Evolutionary conservation across 148 eudicot genomes (phyloP).

Genomic region (Chenopodium berlandieri): DNA sequence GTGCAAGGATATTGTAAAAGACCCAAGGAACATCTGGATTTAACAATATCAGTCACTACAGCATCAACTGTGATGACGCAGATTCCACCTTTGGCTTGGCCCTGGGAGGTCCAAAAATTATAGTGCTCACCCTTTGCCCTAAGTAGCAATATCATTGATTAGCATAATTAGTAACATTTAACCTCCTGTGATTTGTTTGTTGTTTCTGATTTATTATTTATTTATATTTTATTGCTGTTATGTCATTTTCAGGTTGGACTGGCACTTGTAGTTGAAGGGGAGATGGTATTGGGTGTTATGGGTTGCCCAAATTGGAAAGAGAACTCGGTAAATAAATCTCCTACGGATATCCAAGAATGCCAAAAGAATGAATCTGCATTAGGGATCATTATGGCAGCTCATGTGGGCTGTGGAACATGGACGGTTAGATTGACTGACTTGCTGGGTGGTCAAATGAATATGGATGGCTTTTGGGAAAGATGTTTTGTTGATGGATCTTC

Average conservation of each 20-base stretch:
- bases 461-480: constrained; percentile 54
- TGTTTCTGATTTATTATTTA: not conserved
- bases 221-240: not conserved
- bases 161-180: not conserved
- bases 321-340: constrained; percentile 19
- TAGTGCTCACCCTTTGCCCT: not conserved
- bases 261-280: constrained; percentile 86
- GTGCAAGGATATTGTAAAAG: not conserved
- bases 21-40: not conserved
- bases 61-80: not conserved
- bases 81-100: not conserved
- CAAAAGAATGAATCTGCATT: constrained; percentile 32
- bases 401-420: constrained; percentile 92
- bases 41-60: not conserved
- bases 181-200: not conserved
- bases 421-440: constrained; percentile 37
- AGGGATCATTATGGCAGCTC: constrained; percentile 79
- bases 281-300: constrained; percentile 89
- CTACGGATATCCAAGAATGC: constrained; percentile 23
- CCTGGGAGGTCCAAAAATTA: too few species aligned
- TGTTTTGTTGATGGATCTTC: constrained; percentile 59
- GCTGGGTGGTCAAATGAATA: constrained; percentile 24
- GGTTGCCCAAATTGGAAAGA: constrained; percentile 95
- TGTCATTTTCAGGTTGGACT: constrained; percentile 66
- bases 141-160: not conserved